phyloP scores from a whole-genome alignment of 352 stramenopile species.

The Hyaloperonospora arabidopsidis region DNA sequence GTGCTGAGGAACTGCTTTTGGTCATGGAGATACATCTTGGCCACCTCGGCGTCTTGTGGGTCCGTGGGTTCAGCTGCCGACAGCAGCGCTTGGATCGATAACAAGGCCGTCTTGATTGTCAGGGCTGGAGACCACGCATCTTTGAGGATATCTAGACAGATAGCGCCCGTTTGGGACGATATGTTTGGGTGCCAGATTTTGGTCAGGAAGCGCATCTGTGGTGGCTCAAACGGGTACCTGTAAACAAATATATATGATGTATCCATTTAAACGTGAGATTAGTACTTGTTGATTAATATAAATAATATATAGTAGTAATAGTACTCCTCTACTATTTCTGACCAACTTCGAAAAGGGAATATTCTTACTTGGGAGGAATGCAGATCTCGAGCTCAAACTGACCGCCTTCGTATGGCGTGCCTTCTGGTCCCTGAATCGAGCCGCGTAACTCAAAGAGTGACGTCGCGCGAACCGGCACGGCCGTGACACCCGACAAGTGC shows the following conservation, averaged over 20 bases:
- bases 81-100: constrained; percentile 93
- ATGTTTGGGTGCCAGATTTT: constrained; percentile 98
- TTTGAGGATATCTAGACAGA: constrained; percentile 98
- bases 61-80: constrained; percentile 90
- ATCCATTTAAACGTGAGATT: not conserved
- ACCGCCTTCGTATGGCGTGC: constrained; percentile 84
- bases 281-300: no score
- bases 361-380: constrained; percentile 87
- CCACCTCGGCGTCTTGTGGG: constrained; percentile 93
- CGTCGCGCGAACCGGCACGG: constrained; percentile 28
- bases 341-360: not conserved
- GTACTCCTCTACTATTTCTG: not conserved
- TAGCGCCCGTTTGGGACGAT: constrained; percentile 93
- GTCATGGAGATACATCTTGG: constrained; percentile 93
- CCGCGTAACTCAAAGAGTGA: constrained; percentile 33
- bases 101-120: constrained; percentile 95
- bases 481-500: constrained; percentile 72
- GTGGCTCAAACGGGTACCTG: constrained; percentile 92
- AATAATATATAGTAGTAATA: no score
- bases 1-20: constrained; percentile 89
- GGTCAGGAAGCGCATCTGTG: constrained; percentile 89
- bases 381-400: constrained; percentile 90
- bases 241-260: no score
- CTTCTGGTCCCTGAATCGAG: constrained; percentile 65
- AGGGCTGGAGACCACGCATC: constrained; percentile 94